phyloP scores from a whole-genome alignment of 129 eudicot genomes.

The Flaveria linearis region DNA sequence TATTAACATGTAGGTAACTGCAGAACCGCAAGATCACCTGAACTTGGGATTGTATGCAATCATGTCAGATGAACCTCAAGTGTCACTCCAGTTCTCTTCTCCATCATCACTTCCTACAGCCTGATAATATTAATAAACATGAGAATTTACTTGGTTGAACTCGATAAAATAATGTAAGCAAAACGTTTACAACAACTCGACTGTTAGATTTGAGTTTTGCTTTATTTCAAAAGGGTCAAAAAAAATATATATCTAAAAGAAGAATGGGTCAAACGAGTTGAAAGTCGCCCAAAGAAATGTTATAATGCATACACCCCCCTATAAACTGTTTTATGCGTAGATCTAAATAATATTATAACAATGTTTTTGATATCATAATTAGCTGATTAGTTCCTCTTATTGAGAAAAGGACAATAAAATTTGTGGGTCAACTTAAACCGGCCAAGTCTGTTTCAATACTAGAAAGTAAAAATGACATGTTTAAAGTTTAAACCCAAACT shows the following conservation, averaged over 20 bases:
- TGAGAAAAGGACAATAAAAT: not conserved
- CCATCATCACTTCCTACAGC: constrained; percentile 51
- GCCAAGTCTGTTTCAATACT: not conserved
- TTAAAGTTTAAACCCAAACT: not conserved
- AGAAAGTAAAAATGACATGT: not conserved
- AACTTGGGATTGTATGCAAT: constrained; percentile 7
- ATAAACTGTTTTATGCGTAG: too few relatives aligned
- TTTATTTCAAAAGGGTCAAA: not conserved
- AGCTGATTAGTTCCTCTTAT: too few relatives aligned
- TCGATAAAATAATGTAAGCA: not conserved
- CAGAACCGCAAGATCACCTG: constrained; percentile 24
- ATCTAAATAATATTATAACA: too few relatives aligned
- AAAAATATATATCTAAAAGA: not conserved
- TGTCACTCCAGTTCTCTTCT: constrained; percentile 49
- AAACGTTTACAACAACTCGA: not conserved
- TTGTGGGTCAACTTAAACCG: not conserved
- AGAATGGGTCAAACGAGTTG: not conserved
- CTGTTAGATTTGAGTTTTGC: constrained; percentile 1
- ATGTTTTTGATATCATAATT: too few relatives aligned
- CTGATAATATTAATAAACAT: constrained; percentile 15
- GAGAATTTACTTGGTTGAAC: not conserved
- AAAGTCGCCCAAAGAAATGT: not conserved
- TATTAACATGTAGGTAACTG: constrained; percentile 29
- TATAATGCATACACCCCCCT: too few relatives aligned
- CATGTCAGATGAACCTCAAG: constrained; percentile 30